phyloP scores from a whole-genome alignment of 2,329 filamentous ascomycete species.

The Fusarium praegraminearum region DNA sequence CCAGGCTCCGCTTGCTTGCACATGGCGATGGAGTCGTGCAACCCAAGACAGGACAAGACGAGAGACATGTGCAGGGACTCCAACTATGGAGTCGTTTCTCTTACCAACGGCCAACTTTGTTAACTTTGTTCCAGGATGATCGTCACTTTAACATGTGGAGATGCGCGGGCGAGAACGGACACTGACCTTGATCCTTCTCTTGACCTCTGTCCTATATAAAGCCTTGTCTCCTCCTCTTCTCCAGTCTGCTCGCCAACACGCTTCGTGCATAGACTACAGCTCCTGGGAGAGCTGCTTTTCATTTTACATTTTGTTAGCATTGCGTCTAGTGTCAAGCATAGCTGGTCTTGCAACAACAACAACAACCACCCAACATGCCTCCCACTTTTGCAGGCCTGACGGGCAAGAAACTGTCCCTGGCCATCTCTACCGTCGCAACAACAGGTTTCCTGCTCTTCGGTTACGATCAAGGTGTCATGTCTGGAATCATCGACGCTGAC shows the following conservation, averaged over 20 bases:
- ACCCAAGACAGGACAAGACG: background rate
- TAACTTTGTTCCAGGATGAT: constrained; percentile 37
- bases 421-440: constrained; percentile 72
- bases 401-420: constrained; percentile 66
- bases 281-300: constrained; percentile 33
- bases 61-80: constrained; percentile 1
- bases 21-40: constrained; percentile 11
- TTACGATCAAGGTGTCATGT: constrained; percentile 68
- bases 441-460: constrained; percentile 72
- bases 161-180: background rate
- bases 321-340: constrained; percentile 18
- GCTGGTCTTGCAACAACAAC: constrained; percentile 32
- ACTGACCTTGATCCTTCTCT: background rate
- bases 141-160: constrained; percentile 32
- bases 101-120: constrained; percentile 19
- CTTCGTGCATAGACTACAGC: constrained; percentile 14
- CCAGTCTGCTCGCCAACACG: background rate
- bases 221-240: background rate
- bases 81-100: constrained; percentile 1
- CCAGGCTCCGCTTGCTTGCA: constrained; percentile 14
- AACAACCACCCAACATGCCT: constrained; percentile 55
- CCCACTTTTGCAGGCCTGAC: constrained; percentile 69
- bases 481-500: constrained; percentile 63
- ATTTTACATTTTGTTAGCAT: background rate
- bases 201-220: constrained; percentile 33